Percentiles rank a stretch among this genome's conserved stretches.
phyloP scores from a whole-genome alignment of 441 rosid genomes.

The Metrosideros polymorpha region DNA sequence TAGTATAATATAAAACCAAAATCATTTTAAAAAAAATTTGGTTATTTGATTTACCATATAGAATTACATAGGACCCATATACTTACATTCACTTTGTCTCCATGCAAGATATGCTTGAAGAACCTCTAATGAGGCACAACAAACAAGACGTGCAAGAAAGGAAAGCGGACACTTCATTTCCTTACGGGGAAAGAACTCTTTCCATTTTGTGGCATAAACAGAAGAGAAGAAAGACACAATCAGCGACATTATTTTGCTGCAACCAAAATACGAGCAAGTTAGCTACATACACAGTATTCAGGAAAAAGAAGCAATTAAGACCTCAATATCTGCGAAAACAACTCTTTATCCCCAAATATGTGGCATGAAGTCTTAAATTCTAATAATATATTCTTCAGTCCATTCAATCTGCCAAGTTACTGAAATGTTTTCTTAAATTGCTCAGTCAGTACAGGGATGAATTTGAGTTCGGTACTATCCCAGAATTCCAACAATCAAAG shows the following conservation, averaged over 20 bases:
- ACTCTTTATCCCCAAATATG: not conserved
- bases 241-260: slow-evolving; percentile 79
- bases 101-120: slow-evolving; percentile 80
- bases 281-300: not conserved
- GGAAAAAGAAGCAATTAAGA: not conserved
- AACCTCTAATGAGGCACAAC: slow-evolving; percentile 68
- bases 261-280: not conserved
- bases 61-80: not conserved
- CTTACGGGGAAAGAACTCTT: slow-evolving; percentile 49
- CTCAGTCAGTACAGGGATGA: not conserved
- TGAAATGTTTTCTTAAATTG: not conserved
- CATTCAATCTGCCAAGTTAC: not conserved
- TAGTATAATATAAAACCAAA: not conserved
- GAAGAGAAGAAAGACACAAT: slow-evolving; percentile 70
- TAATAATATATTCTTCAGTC: not conserved
- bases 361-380: not conserved
- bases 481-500: not conserved
- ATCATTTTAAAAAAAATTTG: not conserved
- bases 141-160: slow-evolving; percentile 47
- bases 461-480: not conserved
- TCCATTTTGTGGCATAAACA: slow-evolving; percentile 59
- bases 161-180: slow-evolving; percentile 57
- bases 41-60: not conserved
- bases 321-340: not conserved
- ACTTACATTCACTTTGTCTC: slow-evolving; percentile 88